Evolutionary conservation across 2,329 filamentous ascomycete genomes (phyloP), one percentile per base, ranked within the genome.

Genomic region (Fusarium sp.): DNA sequence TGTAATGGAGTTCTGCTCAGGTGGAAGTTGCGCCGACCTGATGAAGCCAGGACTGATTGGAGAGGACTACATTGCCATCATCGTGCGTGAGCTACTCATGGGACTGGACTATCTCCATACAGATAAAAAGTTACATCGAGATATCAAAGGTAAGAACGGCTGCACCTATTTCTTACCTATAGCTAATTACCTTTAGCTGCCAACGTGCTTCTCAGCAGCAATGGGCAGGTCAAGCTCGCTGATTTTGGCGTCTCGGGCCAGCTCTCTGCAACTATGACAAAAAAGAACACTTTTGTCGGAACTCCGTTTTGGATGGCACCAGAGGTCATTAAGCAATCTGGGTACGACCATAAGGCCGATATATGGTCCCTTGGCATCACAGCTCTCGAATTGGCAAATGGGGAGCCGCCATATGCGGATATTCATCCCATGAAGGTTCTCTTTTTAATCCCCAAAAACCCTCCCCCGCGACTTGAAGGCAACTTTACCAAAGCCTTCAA

Each of bases 271-370:
- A 99, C 95, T 48, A 98, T 98, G 94, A 97, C 95, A 65, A 98
- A 98, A 85, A 98, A 98, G 83, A 98, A 98, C 77, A 98, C 95
- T 0, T 99, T 98, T 78, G 95, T 99, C 30, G 96, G 96, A 32
- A 98, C 95, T 0, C 95, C 96, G 2, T 99, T 98, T 77, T 99
- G 96, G 96, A 99, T 99, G 95, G 95, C 96, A 4, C 95, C 95
- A 12, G 95, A 99, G 80, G 95, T 98, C 55, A 99, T 99, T 79
- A 97, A 97, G 81, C 95, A 99, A 78, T 97, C 94, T 58, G 95
- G 95, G 47, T 97, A 98, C 82, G 95, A 97, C 78, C 93, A 97
- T 81, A 97, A 97, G 81, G 95, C 95, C 43, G 95, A 98, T 76
- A 97, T 98, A 59, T 98, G 95, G 95, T 97, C 95, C 3, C 83